phyloP scores from a whole-genome alignment of 1,284 basidiomycete species.

The Cutaneotrichosporon dermatis region DNA sequence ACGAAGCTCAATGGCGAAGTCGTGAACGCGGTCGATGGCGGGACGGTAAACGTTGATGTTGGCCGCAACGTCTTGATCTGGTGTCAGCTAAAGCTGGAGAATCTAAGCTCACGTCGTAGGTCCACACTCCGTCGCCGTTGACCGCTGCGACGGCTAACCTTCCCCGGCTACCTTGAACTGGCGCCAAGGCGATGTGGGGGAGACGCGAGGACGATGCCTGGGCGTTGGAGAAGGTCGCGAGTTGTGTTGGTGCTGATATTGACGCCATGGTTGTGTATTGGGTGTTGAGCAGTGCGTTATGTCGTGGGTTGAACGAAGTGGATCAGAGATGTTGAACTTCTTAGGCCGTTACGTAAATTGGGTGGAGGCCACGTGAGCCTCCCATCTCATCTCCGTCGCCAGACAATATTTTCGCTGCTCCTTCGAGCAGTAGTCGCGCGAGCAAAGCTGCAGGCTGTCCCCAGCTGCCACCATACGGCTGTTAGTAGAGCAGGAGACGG shows the following conservation, averaged over 20 bases:
- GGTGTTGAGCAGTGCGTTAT: too few relatives aligned
- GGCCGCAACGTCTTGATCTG: conserved; percentile 45
- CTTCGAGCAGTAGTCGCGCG: too few relatives aligned
- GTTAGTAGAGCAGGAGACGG: too few relatives aligned
- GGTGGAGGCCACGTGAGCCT: too few relatives aligned
- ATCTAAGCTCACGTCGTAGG: conserved; percentile 44
- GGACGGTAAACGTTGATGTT: conserved; percentile 45
- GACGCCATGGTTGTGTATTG: conserved; percentile 27
- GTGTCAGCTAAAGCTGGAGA: not conserved
- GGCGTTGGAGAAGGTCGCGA: conserved; percentile 38
- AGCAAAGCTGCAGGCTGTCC: too few relatives aligned
- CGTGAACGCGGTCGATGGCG: conserved; percentile 41
- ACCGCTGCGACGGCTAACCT: conserved; percentile 44
- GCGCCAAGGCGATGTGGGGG: conserved; percentile 37
- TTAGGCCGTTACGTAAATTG: not conserved
- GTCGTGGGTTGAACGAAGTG: too few relatives aligned
- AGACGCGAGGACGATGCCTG: conserved; percentile 40
- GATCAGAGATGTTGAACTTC: not conserved
- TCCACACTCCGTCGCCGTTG: conserved; percentile 49
- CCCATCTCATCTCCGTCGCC: too few relatives aligned
- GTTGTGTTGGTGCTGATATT: conserved; percentile 38
- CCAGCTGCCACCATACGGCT: too few relatives aligned
- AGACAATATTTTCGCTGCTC: too few relatives aligned
- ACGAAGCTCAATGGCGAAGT: conserved; percentile 38
- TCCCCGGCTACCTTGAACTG: conserved; percentile 35